These are phyloP conservation scores for Tolypocladium pustulatum DNA, from an alignment of 2,329 filamentous ascomycete genomes.

Conservation along the genomic window DNA sequence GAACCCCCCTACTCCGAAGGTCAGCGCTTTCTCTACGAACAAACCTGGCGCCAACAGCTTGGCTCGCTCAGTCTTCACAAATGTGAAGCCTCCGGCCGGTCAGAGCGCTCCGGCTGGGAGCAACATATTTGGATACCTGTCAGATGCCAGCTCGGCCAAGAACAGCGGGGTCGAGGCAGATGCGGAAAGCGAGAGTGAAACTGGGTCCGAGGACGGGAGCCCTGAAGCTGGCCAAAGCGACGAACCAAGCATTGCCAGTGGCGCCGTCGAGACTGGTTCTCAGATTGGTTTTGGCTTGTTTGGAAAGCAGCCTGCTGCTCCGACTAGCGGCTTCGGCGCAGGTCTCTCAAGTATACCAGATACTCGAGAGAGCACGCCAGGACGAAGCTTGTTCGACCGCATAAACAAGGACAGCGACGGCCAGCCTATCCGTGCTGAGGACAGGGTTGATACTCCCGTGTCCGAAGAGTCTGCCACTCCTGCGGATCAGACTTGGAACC, in stretches of 20 bases:
- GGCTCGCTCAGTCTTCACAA: constrained; percentile 32
- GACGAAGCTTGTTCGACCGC: constrained; percentile 45
- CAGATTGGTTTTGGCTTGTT: constrained; percentile 16
- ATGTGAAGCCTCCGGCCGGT: constrained; percentile 21
- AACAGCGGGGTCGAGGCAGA: constrained; percentile 41
- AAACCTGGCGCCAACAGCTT: constrained; percentile 26
- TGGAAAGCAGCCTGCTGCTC: constrained; percentile 18
- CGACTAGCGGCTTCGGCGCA: constrained; percentile 9
- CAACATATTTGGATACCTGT: constrained; percentile 53
- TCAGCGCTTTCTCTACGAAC: constrained; percentile 20
- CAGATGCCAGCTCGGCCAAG: constrained; percentile 43
- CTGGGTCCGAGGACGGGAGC: constrained; percentile 31
- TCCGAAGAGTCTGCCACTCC: constrained; percentile 16
- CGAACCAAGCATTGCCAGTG: constrained; percentile 31
- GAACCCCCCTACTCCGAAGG: constrained; percentile 17
- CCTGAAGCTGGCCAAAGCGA: constrained; percentile 32
- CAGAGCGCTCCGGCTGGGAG: constrained; percentile 14
- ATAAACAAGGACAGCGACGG: constrained; percentile 39
- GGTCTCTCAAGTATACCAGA: constrained; percentile 26
- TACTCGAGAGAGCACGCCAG: constrained; percentile 33
- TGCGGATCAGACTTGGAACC: constrained; percentile 29
- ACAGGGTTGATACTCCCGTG: constrained; percentile 10
- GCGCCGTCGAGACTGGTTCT: constrained; percentile 27
- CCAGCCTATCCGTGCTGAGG: constrained; percentile 33
- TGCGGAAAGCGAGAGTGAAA: constrained; percentile 34